Evolutionary conservation across 371 early-diverging fungal species (phyloP), one percentile per base, ranked within the genome.

Genomic region (Mucor piriformis): DNA sequence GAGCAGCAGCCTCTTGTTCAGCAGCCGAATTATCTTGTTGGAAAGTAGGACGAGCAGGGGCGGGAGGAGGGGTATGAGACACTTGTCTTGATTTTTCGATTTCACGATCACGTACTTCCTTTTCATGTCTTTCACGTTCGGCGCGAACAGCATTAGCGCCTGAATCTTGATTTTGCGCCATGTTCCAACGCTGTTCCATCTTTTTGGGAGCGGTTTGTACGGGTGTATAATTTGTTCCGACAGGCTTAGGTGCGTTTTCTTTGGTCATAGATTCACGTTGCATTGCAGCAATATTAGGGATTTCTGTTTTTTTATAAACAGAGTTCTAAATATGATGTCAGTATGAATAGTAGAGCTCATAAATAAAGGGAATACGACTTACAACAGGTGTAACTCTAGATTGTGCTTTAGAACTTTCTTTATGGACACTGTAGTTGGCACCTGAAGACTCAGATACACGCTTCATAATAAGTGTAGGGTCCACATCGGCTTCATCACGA

Each of bases 401-500:
- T 52, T 73, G 77, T 23, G 72, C 61, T 56, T 71, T 65, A 4
- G 72, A 61, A 12, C 73, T 58, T 52, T 86, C 85, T 61, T 89
- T 83, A 66, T 95, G 92, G 54, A 88, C 74, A 53, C 92, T 90
- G 69, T 96, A 96, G 61, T 95, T 94, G 6, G 96, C 89, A 2
- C 96, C 96, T 5, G 93, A 88, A 32, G 90, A 87, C 61, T 93
- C 91, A 27, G 83, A 67, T 32, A 95, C 86, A 61, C 92, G 87
- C 70, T 91, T 89, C 90, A 94, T 91, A 61, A 96, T 95, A 57
- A 85, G 80, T 1, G 72, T 75, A 2, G 93, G 89, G 4, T 88
- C 85, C n/a, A 95, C 89, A 65, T 96, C 96, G 32, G 84, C 83
- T 62, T 92, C 92, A 42, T 84, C 78, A 38, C 95, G 89, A n/a